A percentile compares a stretch with the other conserved stretches of the same genome.
phyloP scores from a whole-genome alignment of 345 rosid genomes.

The Melaleuca alternifolia region DNA sequence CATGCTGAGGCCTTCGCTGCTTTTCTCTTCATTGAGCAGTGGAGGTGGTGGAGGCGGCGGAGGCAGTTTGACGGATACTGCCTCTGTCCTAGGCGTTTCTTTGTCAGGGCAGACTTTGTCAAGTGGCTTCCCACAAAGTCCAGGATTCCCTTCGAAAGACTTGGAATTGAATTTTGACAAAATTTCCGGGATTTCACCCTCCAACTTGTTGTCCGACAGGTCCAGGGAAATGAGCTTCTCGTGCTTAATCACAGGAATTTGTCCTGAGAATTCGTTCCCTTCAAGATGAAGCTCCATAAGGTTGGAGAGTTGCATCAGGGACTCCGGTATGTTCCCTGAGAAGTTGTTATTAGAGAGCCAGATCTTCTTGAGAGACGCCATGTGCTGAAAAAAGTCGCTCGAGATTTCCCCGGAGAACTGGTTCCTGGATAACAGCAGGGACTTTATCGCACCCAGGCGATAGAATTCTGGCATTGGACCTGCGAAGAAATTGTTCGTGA shows the following conservation, averaged over 20 bases:
- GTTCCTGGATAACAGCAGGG: constrained; percentile 45
- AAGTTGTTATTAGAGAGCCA: constrained; percentile 59
- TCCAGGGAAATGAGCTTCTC: constrained; percentile 25
- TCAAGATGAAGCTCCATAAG: constrained; percentile 54
- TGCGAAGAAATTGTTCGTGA: constrained; percentile 48
- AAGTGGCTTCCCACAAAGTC: constrained; percentile 41
- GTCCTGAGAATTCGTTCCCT: constrained; percentile 53
- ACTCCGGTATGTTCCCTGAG: constrained; percentile 46
- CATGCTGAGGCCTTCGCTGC: background rate
- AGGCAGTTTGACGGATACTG: background rate
- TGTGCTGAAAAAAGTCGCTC: constrained; percentile 25
- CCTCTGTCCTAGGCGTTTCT: background rate
- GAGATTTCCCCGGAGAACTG: constrained; percentile 63
- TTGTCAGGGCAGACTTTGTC: constrained; percentile 18
- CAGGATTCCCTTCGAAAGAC: constrained; percentile 43
- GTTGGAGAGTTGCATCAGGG: constrained; percentile 29
- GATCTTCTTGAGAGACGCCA: constrained; percentile 42
- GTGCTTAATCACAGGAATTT: constrained; percentile 36
- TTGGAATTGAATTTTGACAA: constrained; percentile 27
- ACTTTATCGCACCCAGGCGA: constrained; percentile 42
- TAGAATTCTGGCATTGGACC: constrained; percentile 54
- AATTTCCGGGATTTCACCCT: constrained; percentile 51
- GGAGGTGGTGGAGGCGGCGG: background rate
- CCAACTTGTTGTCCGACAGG: constrained; percentile 46
- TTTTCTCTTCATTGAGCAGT: background rate